Evolutionary conservation across 148 eudicot species (phyloP).

Genomic region (Vaccinium myrtillus): DNA sequence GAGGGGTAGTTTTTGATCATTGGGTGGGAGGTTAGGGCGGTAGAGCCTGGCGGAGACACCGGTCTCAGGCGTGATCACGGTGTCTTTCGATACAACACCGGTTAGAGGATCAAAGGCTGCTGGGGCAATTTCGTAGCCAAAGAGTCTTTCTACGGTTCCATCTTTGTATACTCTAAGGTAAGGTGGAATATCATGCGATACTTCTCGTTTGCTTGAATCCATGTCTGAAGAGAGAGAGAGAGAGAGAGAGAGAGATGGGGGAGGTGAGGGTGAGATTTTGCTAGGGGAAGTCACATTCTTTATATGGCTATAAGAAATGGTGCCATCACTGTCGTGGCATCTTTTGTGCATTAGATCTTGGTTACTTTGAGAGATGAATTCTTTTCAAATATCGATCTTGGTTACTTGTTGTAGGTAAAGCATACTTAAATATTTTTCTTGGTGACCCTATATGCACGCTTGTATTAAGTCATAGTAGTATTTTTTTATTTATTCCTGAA

Average conservation of each 20-base stretch:
- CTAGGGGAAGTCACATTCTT: too few relatives aligned
- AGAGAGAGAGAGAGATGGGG: constrained; percentile 6
- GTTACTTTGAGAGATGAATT: too few relatives aligned
- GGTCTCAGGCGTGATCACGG: constrained; percentile 25
- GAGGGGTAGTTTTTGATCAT: constrained; percentile 32
- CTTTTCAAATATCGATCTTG: too few relatives aligned
- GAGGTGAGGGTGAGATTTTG: not conserved
- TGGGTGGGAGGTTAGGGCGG: constrained; percentile 20
- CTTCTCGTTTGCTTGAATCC: constrained; percentile 14
- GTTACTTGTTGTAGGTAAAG: too few relatives aligned
- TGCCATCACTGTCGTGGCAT: too few relatives aligned
- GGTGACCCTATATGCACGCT: too few relatives aligned
- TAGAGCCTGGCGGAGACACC: constrained; percentile 43
- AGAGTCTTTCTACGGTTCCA: constrained; percentile 42
- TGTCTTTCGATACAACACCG: constrained; percentile 41
- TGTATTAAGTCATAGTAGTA: too few relatives aligned
- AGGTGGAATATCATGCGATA: constrained; percentile 39
- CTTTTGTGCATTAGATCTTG: too few relatives aligned
- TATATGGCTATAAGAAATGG: too few relatives aligned
- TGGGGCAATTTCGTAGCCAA: constrained; percentile 34
- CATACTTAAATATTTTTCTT: not conserved
- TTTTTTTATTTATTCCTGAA: too few relatives aligned
- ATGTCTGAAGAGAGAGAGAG: constrained; percentile 4
- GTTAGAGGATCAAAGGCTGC: constrained; percentile 38
- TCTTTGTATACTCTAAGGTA: constrained; percentile 46